Evolutionary conservation across 495 filamentous ascomycete genomes (phyloP).

Genomic region (Penicillium desertorum): DNA sequence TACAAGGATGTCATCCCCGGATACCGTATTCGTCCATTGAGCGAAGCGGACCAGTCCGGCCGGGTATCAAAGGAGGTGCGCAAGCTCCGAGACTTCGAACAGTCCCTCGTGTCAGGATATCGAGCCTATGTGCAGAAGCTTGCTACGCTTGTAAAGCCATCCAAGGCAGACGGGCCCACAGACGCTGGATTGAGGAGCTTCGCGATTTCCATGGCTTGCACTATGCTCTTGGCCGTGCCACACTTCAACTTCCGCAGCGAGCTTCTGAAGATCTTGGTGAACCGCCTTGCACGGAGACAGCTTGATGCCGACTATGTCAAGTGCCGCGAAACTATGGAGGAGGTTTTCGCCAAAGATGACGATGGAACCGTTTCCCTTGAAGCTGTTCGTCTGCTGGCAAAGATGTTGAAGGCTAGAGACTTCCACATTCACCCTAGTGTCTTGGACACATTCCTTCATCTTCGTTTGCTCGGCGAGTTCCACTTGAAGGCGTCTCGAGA

Average conservation of each 20-base stretch:
- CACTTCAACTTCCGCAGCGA: constrained; percentile 97
- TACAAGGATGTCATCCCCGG: constrained; percentile 96
- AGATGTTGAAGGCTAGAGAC: constrained; percentile 87
- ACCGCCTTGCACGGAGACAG: constrained; percentile 68
- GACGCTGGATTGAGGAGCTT: constrained; percentile 57
- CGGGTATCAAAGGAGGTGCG: constrained; percentile 92
- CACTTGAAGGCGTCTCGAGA: constrained; percentile 75
- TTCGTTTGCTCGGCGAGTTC: constrained; percentile 86
- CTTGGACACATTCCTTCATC: constrained; percentile 85
- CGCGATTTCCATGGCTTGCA: constrained; percentile 82
- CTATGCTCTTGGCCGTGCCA: constrained; percentile 71
- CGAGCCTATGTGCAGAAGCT: constrained; percentile 78
- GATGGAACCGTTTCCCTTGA: constrained; percentile 87
- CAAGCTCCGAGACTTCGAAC: constrained; percentile 76
- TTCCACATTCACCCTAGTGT: constrained; percentile 81
- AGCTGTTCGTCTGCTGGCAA: constrained; percentile 77
- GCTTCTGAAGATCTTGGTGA: constrained; percentile 79
- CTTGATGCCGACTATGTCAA: constrained; percentile 72
- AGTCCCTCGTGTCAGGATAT: constrained; percentile 76
- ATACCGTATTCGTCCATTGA: constrained; percentile 83
- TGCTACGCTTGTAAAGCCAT: constrained; percentile 56
- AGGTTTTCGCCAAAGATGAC: constrained; percentile 80
- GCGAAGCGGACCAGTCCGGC: constrained; percentile 65
- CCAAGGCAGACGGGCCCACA: constrained; percentile 34
- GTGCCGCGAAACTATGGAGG: constrained; percentile 76